Evolutionary conservation across 306 rosid genomes (phyloP), one percentile per base, ranked within the genome.

Genomic region (Spatholobus suberectus): DNA sequence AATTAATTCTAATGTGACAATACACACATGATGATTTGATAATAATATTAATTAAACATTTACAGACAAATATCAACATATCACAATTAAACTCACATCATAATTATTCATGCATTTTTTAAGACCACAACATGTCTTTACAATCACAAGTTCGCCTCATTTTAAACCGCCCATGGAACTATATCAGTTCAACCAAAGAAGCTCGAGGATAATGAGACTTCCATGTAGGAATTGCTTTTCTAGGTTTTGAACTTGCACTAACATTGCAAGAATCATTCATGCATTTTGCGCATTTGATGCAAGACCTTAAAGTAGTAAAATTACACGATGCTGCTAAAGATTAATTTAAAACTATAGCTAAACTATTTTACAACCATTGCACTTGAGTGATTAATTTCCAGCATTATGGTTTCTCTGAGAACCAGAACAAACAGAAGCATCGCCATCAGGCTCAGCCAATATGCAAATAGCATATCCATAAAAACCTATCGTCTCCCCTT

Each of bases 381-480:
- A 47, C 29, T 57, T 18, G 63, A 51, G 70, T 58, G 71, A 59
- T 24, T 44, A 13, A 47, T 47, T 72, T 73, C 67, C 21, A 83
- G 58, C 58, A 41, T 58, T 5, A 4, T 17, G 70, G 24, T 32
- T 46, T 86, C 69, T 65, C 62, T 34, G 13, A 21, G 70, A 37
- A 75, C 62, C 68, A 72, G 46, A 83, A 63, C 79, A 67, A 70
- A 20, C 85, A 54, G 21, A 83, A 43, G 79, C 79, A 61, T n/a
- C n/a, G n/a, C n/a, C n/a, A n/a, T 37, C 32, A 72, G 70, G 54
- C 76, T 65, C 68, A 44, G 65, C 65, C 72, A 27, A 44, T 59
- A 69, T 73, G 51, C 63, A 15, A 37, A 4, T 23, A 37, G 46
- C 79, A 43, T 9, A 35, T 38, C 80, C 86, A 46, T 6, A 17